Evolutionary conservation across 2,329 filamentous ascomycete species (phyloP), one percentile per base, ranked within the genome.

Genomic region (Colletotrichum sidae): DNA sequence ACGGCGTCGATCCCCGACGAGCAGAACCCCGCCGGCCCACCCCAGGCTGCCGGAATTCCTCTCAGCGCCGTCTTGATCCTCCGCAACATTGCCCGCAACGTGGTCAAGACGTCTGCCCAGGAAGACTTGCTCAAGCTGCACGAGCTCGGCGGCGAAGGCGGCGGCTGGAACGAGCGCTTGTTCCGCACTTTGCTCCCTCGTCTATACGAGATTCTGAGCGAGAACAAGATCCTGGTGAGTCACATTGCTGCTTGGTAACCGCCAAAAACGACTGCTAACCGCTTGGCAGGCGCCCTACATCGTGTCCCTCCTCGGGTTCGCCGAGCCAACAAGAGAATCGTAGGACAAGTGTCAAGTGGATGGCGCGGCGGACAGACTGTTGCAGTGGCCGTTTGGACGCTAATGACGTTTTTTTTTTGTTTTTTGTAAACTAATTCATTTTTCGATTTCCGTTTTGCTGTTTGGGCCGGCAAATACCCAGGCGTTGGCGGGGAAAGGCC

Each of bases 1-100:
- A 90, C 88, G 4, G 76, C 81, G 49, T 83, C 81, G 42, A 81
- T 82, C 39, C 83, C 84, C 10, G 86, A 89, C 70, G 86, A 88
- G 73, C 80, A 84, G 51, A 87, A 88, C 67, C 84, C 85, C 10
- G 85, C 88, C 66, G 82, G 81, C 8, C 79, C 83, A 6, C 80
- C 84, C 2, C 86, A 93, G 72, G 90, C 92, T 2, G 90, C 90
- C 1, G 92, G 92, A 6, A 89, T 95, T 41, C 91, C 92, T n/a
- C 83, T 95, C 7, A 92, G 90, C 59, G 90, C 91, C 2, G 89
- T 91, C 12, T 82, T 95, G 35, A 91, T 96, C 41, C 83, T 96
- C 50, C 87, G 92, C 37, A 96, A 96, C 74, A 87, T 96, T 67
- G 92, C 92, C 11, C 85, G 84, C 69, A 92, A 90, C 71, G 80